Base-by-base conservation (phyloP, 2,329 filamentous ascomycete species). In the Bipolaris oryzae region DNA sequence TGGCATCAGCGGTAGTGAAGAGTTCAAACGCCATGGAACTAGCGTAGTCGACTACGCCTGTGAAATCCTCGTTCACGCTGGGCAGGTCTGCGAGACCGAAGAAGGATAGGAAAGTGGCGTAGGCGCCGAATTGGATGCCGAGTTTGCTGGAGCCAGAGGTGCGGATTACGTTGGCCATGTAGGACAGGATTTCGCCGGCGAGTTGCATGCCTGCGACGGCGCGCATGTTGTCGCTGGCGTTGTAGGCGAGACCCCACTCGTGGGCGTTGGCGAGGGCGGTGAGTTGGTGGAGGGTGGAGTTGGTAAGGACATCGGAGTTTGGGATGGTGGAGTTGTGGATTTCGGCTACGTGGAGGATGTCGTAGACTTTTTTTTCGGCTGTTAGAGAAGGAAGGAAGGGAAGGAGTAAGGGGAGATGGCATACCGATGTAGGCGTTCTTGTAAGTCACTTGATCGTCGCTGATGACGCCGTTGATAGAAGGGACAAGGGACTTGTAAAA, bases 231-330 rank as follows among this genome's bases (percentile, higher is more conserved):
- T 78, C 78, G 42, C 83, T 79, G 62, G 80, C 77, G 78, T 96
- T 94, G 84, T 89, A 96, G 50, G 91, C 91, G 13, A 95, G 86
- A 69, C 88, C 89, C 81, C 85, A 96, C 76, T 97, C 90, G 75
- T 95, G 90, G 56, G 81, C 79, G 73, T 93, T 87, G 65, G 93
- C 92, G 31, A 95, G 85, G n/a, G 84, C 83, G 66, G 84, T 83
- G 54, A 95, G 84, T 72, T 89, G 85, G 66, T 79, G 73, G 53
- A 91, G 80, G 23, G 84, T 83, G 35, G 79, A 66, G 44, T 86
- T 88, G 58, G 93, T 82, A 43, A 90, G 80, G 49, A 85, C 72
- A 21, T 78, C 71, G 3, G 83, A 82, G 23, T 71, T 69, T 38
- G 84, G 81, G 67, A 91, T 89, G 60, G 78, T 81, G n/a, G 77